Conservation (phyloP, 768 basidiomycete species). For the Bullera alba region DNA sequence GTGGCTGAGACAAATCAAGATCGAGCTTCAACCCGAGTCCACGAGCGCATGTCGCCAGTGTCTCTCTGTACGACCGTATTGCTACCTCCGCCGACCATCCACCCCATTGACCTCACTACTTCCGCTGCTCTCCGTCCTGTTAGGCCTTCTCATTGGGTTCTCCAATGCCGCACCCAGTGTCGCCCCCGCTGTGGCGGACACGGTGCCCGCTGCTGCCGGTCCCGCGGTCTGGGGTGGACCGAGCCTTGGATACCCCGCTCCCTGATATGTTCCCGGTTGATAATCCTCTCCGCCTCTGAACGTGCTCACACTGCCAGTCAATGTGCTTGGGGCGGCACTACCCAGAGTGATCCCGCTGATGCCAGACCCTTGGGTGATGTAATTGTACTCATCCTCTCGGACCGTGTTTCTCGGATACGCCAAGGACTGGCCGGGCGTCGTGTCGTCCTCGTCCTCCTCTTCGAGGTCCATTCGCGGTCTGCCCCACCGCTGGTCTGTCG, state of each 20-base stretch:
- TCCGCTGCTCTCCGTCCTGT: slow-evolving; percentile 2
- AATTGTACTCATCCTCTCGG: background rate
- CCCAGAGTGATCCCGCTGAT: background rate
- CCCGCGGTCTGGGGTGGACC: no score
- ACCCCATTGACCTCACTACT: slow-evolving; percentile 11
- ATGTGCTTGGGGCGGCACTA: slow-evolving; percentile 2
- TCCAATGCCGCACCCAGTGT: no score
- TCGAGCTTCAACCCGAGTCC: no score
- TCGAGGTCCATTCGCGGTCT: slow-evolving; percentile 8
- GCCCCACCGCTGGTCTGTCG: slow-evolving; percentile 11
- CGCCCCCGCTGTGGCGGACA: no score
- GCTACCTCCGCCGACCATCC: background rate
- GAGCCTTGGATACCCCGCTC: no score
- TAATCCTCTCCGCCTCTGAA: background rate
- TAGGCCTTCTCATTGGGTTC: slow-evolving; percentile 5
- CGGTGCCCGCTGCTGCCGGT: no score
- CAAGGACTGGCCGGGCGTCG: slow-evolving; percentile 16
- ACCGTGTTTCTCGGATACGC: slow-evolving; percentile 1
- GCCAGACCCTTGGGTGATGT: background rate
- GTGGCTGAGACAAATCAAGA: no score
- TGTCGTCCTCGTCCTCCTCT: slow-evolving; percentile 26
- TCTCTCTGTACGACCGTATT: background rate
- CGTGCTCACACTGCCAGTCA: slow-evolving; percentile 12
- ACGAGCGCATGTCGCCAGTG: no score
- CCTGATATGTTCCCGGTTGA: background rate